phyloP scores from a whole-genome alignment of 176 grass and related monocot genomes.

The Bolboschoenus planiculmis region DNA sequence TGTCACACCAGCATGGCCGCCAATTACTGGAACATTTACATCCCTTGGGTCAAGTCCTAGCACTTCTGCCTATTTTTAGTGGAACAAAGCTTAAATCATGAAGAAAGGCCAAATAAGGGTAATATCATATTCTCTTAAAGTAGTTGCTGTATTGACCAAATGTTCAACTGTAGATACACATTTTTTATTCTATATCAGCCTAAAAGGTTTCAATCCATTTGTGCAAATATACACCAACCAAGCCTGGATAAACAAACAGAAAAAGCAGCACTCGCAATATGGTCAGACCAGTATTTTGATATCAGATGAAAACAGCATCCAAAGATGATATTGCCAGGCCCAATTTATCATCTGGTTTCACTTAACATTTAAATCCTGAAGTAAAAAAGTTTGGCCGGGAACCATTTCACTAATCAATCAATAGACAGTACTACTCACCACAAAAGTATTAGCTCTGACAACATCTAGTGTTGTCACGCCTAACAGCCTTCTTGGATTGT shows the following conservation, averaged over 20 bases:
- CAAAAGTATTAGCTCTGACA: slow-evolving; percentile 93
- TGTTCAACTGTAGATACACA: not conserved
- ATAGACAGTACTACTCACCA: slow-evolving; percentile 35
- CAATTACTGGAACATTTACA: slow-evolving; percentile 80
- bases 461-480: slow-evolving; percentile 94
- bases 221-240: not conserved
- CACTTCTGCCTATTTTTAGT: slow-evolving; percentile 54
- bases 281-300: not conserved
- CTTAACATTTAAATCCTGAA: not conserved
- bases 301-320: not conserved
- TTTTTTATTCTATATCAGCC: not conserved
- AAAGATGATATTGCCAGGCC: not conserved
- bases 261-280: not conserved
- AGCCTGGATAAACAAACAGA: not conserved
- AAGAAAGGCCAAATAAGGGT: not conserved
- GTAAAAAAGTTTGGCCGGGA: not conserved
- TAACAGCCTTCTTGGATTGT: slow-evolving; percentile 63
- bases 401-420: not conserved
- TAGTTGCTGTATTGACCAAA: not conserved
- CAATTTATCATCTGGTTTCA: not conserved
- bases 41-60: slow-evolving; percentile 77
- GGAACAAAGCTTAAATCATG: not conserved
- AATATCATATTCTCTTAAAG: not conserved
- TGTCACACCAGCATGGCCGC: slow-evolving; percentile 72
- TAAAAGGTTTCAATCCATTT: not conserved